Evolutionary conservation across 352 stramenopile species (phyloP).

Genomic region (Phytophthora rubi): DNA sequence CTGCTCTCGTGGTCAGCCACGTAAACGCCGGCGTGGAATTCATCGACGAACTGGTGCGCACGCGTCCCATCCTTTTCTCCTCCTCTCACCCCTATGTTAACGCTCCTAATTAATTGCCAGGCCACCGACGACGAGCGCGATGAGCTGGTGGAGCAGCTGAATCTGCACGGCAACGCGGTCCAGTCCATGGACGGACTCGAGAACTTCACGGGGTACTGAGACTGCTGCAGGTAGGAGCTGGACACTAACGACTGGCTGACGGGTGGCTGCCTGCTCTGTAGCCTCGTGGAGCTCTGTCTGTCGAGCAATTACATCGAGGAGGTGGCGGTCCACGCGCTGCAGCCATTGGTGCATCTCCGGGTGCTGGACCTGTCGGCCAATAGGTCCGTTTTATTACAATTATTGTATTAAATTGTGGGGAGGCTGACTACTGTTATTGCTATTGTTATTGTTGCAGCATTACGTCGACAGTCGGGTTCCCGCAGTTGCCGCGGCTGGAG

Average conservation of each 20-base stretch:
- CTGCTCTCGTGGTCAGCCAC: conserved; percentile 33
- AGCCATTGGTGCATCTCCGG: conserved; percentile 65
- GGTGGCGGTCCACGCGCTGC: conserved; percentile 65
- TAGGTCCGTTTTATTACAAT: conserved; percentile 32
- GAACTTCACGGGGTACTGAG: conserved; percentile 49
- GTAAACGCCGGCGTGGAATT: conserved; percentile 48
- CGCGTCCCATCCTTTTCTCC: neutral
- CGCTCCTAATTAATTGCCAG: conserved; percentile 13
- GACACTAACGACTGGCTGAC: neutral
- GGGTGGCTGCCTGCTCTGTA: conserved; percentile 9
- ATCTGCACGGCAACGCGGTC: conserved; percentile 79
- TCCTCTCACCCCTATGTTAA: neutral
- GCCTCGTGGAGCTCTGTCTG: conserved; percentile 76
- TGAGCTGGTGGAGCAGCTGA: conserved; percentile 71
- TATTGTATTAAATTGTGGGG: neutral
- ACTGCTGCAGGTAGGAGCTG: neutral
- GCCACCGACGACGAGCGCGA: conserved; percentile 44
- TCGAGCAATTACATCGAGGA: conserved; percentile 85
- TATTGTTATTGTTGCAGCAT: conserved; percentile 45
- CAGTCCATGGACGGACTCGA: conserved; percentile 72
- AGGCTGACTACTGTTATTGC: neutral
- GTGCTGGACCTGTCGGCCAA: conserved; percentile 84
- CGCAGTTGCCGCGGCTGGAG: conserved; percentile 63
- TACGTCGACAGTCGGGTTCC: conserved; percentile 60
- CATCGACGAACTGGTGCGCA: conserved; percentile 48